phyloP scores from a whole-genome alignment of 164 flowering plant species.

The Stephania japonica region DNA sequence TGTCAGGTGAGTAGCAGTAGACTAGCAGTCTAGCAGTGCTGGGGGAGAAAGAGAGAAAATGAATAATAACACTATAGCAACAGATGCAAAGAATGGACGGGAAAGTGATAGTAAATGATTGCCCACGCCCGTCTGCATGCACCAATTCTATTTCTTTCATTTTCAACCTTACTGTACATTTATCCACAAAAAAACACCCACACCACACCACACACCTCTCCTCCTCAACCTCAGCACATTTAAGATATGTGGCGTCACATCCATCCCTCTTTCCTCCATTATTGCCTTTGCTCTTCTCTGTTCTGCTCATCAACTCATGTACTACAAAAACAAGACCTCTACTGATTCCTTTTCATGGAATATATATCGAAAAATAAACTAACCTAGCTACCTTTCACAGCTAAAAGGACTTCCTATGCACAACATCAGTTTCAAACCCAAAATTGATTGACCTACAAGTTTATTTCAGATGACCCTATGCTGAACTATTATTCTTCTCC shows the following conservation, averaged over 20 bases:
- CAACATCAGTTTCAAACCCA: too few relatives aligned
- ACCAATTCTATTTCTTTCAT: background rate
- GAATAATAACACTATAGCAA: too few relatives aligned
- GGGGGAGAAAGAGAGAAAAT: too few relatives aligned
- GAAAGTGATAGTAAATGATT: background rate
- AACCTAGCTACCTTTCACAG: too few relatives aligned
- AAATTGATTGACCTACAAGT: too few relatives aligned
- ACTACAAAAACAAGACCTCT: background rate
- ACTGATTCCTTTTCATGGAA: too few relatives aligned
- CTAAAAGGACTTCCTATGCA: too few relatives aligned
- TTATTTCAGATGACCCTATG: too few relatives aligned
- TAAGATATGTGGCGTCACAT: too few relatives aligned
- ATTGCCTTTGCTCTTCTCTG: background rate
- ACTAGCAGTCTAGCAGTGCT: background rate
- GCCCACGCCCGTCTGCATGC: background rate
- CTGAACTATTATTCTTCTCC: too few relatives aligned
- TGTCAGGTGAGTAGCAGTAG: background rate
- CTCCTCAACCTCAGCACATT: background rate
- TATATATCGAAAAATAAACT: too few relatives aligned
- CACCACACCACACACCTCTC: background rate
- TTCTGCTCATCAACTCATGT: background rate
- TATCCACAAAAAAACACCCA: background rate
- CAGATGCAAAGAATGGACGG: background rate
- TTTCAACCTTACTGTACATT: background rate
- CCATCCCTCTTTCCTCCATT: background rate